These are phyloP conservation scores for Talaromyces sp. DNA, from an alignment of 2,329 filamentous ascomycete genomes.

Conservation along the genomic window DNA sequence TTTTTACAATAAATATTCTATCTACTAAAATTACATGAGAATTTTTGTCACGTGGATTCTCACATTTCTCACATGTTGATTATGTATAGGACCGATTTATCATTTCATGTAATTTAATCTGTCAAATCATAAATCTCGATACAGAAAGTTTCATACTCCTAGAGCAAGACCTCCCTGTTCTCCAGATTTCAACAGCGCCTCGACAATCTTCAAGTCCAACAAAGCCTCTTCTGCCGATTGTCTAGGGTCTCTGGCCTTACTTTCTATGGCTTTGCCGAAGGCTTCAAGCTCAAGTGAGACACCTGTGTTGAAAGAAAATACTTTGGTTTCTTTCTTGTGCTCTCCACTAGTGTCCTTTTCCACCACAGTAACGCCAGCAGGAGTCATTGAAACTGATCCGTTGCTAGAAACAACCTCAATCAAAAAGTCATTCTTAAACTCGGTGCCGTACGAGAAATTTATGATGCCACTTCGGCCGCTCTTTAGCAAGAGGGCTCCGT, in stretches of 20 bases:
- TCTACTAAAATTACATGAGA: too few relatives aligned
- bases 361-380: conserved; percentile 7
- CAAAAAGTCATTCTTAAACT: conserved; percentile 8
- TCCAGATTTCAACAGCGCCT: not conserved
- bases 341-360: not conserved
- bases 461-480: conserved; percentile 55
- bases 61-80: too few relatives aligned
- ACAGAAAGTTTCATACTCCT: not conserved
- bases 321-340: not conserved
- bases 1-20: too few relatives aligned
- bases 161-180: not conserved
- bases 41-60: too few relatives aligned
- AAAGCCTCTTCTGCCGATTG: conserved; percentile 15
- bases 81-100: too few relatives aligned
- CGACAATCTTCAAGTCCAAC: conserved; percentile 15
- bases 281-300: not conserved
- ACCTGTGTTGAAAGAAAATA: not conserved
- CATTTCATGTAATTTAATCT: too few relatives aligned
- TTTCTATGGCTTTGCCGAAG: conserved; percentile 5
- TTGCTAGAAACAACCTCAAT: conserved; percentile 5
- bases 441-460: conserved; percentile 35
- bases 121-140: too few relatives aligned
- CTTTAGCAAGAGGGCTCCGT: conserved; percentile 52
- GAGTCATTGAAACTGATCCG: conserved; percentile 2
- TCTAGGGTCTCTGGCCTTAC: conserved; percentile 10